Evolutionary conservation across 768 basidiomycete genomes (phyloP).

Genomic region (Termitomyces sp.): DNA sequence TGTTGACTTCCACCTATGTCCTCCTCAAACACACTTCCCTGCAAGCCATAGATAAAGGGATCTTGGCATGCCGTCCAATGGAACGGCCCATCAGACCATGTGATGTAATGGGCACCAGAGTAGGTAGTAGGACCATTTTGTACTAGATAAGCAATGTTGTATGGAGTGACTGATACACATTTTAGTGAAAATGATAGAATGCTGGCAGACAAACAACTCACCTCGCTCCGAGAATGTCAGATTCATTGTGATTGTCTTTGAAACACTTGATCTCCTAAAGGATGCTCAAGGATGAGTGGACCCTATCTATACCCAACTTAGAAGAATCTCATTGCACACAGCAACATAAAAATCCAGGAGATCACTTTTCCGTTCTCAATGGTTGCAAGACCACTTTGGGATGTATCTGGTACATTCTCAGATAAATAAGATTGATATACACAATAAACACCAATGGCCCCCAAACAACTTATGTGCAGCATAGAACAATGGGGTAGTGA

Average conservation of each 20-base stretch:
- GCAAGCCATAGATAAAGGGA: no score
- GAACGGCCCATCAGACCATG: no score
- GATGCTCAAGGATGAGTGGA: neutral
- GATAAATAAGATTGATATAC: neutral
- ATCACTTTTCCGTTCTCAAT: conserved; percentile 32
- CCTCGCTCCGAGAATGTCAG: conserved; percentile 96
- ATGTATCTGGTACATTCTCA: conserved; percentile 30
- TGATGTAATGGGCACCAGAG: conserved; percentile 94
- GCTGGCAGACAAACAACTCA: conserved; percentile 27
- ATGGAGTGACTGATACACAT: conserved; percentile 76
- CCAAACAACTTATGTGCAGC: conserved; percentile 33
- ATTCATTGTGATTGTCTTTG: conserved; percentile 94
- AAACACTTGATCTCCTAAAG: conserved; percentile 57
- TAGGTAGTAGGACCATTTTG: conserved; percentile 93
- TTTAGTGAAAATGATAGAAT: conserved; percentile 2
- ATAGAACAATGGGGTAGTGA: conserved; percentile 31
- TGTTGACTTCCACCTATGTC: no score
- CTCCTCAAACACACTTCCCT: no score
- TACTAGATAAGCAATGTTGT: conserved; percentile 92
- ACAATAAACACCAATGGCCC: conserved; percentile 27
- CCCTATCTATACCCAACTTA: no score
- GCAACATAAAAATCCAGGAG: conserved; percentile 34
- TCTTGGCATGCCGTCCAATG: no score
- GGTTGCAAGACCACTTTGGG: conserved; percentile 25
- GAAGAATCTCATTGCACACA: conserved; percentile 6